phyloP scores from a whole-genome alignment of 352 stramenopile species.

The Phytophthora sp. region DNA sequence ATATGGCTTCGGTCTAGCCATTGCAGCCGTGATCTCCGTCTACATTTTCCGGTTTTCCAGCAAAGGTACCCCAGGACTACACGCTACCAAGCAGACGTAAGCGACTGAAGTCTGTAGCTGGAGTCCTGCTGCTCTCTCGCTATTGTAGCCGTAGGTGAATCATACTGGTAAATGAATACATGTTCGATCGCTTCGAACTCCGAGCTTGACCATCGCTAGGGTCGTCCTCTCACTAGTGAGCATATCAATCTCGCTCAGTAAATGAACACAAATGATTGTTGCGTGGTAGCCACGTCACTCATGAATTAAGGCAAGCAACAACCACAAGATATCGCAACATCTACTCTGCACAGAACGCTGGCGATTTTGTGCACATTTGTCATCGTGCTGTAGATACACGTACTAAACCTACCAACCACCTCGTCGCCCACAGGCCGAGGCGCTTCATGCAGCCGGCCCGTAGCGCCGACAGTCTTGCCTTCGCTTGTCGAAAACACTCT shows the following conservation, averaged over 20 bases:
- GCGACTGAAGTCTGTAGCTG: conserved; percentile 21
- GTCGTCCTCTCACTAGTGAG: too few relatives aligned
- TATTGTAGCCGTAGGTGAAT: conserved; percentile 15
- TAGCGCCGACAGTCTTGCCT: conserved; percentile 22
- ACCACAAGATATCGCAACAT: conserved; percentile 41
- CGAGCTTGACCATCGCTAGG: background rate
- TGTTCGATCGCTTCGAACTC: conserved; percentile 5
- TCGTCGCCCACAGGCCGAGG: conserved; percentile 19
- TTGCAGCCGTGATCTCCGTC: conserved; percentile 56
- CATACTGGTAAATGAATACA: conserved; percentile 28
- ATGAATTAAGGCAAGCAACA: background rate
- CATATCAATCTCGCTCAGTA: too few relatives aligned
- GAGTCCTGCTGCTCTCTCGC: conserved; percentile 7
- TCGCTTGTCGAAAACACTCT: conserved; percentile 28
- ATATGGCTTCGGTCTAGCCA: conserved; percentile 53
- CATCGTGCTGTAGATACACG: conserved; percentile 40
- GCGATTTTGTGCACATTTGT: conserved; percentile 37
- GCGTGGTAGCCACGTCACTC: conserved; percentile 7
- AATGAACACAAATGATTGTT: conserved; percentile 17
- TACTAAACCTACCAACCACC: conserved; percentile 44
- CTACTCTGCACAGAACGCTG: conserved; percentile 42
- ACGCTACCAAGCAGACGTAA: conserved; percentile 46
- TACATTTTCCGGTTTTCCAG: conserved; percentile 69
- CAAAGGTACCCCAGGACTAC: conserved; percentile 27
- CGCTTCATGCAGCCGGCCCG: conserved; percentile 10